Evolutionary conservation across 306 rosid species (phyloP), one percentile per base, ranked within the genome.

Genomic region (Quercus aquifolioides): DNA sequence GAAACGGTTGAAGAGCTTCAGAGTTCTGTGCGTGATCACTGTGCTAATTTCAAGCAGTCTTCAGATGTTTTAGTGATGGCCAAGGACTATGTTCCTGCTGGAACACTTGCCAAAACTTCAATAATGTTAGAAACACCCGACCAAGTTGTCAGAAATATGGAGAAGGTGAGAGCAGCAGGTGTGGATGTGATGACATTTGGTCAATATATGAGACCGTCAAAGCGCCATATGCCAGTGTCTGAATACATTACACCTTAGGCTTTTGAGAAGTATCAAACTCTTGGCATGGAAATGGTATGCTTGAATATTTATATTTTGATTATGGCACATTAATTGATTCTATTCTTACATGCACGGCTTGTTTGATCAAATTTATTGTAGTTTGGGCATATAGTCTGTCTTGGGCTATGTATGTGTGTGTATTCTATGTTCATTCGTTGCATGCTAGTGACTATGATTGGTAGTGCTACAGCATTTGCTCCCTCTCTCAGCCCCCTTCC

Each of bases 1-100:
- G 99, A 96, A 85, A 96, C 97, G 56, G 97, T 93, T 56, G 99
- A 96, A 85, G 99, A 88, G 88, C 99, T 96, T 85, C 98, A 91
- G 84, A 85, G 85, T 65, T 83, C 81, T 58, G 98, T 96, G 23
- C 79, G 98, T 79, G 98, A 96, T 82, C 92, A 75, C 70, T 92
- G 96, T 80, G 99, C 99, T 38, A 96, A 93, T 81, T 93, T 96
- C 76, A 90, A 88, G 69, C 98, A 93, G 79, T 96, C 98, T 65
- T 72, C 93, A 62, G 94, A 93, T 71, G 98, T 96, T 84, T 83
- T 96, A n/a, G 81, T 85, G 91, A 87, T 87, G 94, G 99, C 99
- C 56, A 96, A 93, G 74, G 94, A 88, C 26, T 78, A 74, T 70
- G 93, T 93, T 82, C 97, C 98, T 33, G 82, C 87, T 1, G 99